Evolutionary conservation across 495 filamentous ascomycete species (phyloP), one percentile per base, ranked within the genome.

Genomic region (Xylaria curta): DNA sequence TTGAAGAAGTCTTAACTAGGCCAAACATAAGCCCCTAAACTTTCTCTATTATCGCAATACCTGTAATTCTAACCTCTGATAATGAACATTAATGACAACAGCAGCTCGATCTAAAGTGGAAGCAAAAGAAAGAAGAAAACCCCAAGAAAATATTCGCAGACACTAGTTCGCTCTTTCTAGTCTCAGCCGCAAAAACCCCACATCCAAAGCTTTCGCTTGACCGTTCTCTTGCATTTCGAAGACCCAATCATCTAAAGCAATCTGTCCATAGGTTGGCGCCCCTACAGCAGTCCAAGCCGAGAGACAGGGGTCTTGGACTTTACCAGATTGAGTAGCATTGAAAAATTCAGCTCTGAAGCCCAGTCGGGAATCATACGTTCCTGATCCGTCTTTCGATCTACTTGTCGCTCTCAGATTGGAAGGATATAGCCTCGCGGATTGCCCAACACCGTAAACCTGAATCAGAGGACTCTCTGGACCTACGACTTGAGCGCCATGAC

Each of bases 181-280:
- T 40, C 19, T 72, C 13, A 72, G 38, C 28, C 72, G 33, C 63
- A 84, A 67, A 1, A 73, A 77, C 10, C 79, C 65, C 9, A 81
- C 75, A 3, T 78, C 78, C 8, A 84, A 64, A 31, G 73, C 71
- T 24, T 76, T 54, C 0, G 75, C 83, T 58, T 69, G 17, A 2
- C 81, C 80, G 42, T 73, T 51, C 6, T 75, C 59, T 72, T 80
- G 73, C 65, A 85, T 7, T 5, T 79, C 66, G 63, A 86, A 80
- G 9, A 82, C 76, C 74, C 84, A 83, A 19, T 86, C 82, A 74
- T 84, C 82, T 3, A 83, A n/a, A 2, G 78, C 79, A 21, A 82
- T 63, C 59, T 71, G 73, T 0, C 81, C 81, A 69, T 85, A 85
- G 2, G 76, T 62, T 3, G 68, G 36, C 0, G 68, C 69, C 56